Evolutionary conservation across 2,329 filamentous ascomycete genomes (phyloP), one percentile per base, ranked within the genome.

Genomic region (Septoria petroselini): DNA sequence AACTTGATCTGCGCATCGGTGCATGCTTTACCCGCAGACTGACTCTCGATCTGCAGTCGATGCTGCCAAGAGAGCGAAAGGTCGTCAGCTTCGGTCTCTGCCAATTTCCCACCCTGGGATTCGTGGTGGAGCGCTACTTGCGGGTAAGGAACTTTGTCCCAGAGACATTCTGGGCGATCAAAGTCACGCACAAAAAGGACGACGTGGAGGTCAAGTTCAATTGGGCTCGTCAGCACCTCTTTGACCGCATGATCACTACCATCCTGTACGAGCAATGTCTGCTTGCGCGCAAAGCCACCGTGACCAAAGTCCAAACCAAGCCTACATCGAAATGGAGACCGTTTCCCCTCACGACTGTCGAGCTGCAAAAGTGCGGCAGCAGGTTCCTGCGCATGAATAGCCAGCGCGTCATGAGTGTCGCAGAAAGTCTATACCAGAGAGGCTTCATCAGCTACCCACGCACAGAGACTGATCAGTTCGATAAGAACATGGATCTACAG

Each of bases 381-480:
- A 80, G 84, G 21, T 89, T 94, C 62, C 77, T 98, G 18, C 83
- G 83, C n/a, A 88, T 98, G 83, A 89, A 84, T 56, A 91, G 91
- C 72, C 86, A 95, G 61, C 80, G 85, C 52, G 88, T 95, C 37
- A 96, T 98, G 91, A 85, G 79, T 41, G 76, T 79, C 18, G 93
- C 93, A 3, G 93, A 98, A 69, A 75, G 76, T 4, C 79, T 98
- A 2, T 98, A 98, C 73, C 91, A 90, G 40, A 90, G 86, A 68
- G 93, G 93, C 0, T 97, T 91, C 71, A 95, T 98, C 70, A 96
- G 91, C 69, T 98, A 98, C 69, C 93, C 93, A 1, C 84, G 93
- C 70, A 98, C 93, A 0, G 93, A 98, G 69, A 98, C 93, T 0
- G 93, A 98, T 68, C 86, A 91, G 25, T 98, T 97, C 64, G 91